These are phyloP conservation scores for Yamadazyma laniorum DNA, from an alignment of 805 yeast species.

Conservation along the genomic window DNA sequence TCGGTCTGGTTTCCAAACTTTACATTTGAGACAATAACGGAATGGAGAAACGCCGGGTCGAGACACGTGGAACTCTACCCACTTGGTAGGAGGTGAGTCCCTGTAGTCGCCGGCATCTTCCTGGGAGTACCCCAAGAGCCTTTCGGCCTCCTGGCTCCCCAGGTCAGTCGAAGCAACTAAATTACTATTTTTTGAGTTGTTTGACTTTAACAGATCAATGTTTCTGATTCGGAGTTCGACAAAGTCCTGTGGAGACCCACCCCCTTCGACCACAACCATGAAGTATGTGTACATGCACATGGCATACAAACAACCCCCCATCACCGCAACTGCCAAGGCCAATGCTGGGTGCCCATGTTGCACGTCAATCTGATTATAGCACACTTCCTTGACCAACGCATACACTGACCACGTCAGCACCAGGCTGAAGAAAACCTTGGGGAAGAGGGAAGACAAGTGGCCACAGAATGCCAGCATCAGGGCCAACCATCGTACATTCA, in stretches of 20 bases:
- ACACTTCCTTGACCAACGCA: slow-evolving; percentile 23
- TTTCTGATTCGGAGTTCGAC: slow-evolving; percentile 36
- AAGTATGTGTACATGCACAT: slow-evolving; percentile 52
- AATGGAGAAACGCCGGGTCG: slow-evolving; percentile 53
- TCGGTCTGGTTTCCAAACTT: slow-evolving; percentile 60
- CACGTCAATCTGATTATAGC: slow-evolving; percentile 18
- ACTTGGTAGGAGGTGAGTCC: slow-evolving; percentile 30
- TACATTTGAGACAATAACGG: slow-evolving; percentile 55
- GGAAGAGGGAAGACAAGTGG: slow-evolving; percentile 36
- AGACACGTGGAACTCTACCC: slow-evolving; percentile 37
- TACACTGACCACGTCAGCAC: slow-evolving; percentile 50
- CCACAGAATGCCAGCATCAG: slow-evolving; percentile 11
- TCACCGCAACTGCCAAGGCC: slow-evolving; percentile 18
- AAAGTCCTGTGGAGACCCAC: slow-evolving; percentile 67
- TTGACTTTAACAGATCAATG: slow-evolving; percentile 11
- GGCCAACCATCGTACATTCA: slow-evolving; percentile 15
- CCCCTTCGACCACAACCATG: slow-evolving; percentile 50
- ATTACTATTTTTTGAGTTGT: no score
- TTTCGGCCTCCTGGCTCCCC: slow-evolving; percentile 12
- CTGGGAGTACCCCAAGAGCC: not conserved
- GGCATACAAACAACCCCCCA: slow-evolving; percentile 28
- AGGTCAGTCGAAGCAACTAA: no score
- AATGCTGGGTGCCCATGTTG: slow-evolving; percentile 11
- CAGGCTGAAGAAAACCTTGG: slow-evolving; percentile 44
- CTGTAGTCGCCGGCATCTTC: slow-evolving; percentile 5